Evolutionary conservation across 2,329 filamentous ascomycete genomes (phyloP), one percentile per base, ranked within the genome.

Genomic region (Fusarium hainanense): DNA sequence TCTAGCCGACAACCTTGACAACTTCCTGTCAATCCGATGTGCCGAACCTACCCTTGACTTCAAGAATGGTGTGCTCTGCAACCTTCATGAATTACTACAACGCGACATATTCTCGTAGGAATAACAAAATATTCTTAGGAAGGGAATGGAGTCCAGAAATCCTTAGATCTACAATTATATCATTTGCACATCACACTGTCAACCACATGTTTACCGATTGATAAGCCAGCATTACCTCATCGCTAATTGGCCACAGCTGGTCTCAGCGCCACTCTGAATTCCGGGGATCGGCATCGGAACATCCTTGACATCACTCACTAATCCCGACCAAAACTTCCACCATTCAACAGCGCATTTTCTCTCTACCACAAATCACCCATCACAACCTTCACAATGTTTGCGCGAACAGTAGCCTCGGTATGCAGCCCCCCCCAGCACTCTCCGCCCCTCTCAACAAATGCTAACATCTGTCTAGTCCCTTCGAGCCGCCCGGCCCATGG

Each of bases 401-500:
- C 74, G 32, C 72, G 72, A 76, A 73, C 72, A 73, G 66, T 73
- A 66, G 64, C 66, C 41, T 76, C 74, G 34, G 74, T 75, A 61
- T 30, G 69, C 3, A 2, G 2, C 28, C 4, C 5, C 4, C 5
- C 43, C 27, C 11, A 25, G 13, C 14, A 7, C 8, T 16, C 49
- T 18, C 48, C 32, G 10, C 21, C 12, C 3, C 14, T 46, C 7
- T 14, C 16, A 18, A 6, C 28, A 32, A 42, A 20, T 32, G 40
- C 66, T 74, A 49, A 75, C 51, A 23, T 10, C 14, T 11, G 27
- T 37, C 1, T 49, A 82, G 80, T 78, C 72, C 68, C 74, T 79
- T 52, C 77, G 80, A 72, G 77, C 79, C 58, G 76, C 77, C 52
- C 79, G 80, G 43, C 79, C 80, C 52, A 75, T 75, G 32, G 72